Conservation (phyloP, 2,329 filamentous ascomycete genomes). For the Botrytis deweyae region DNA sequence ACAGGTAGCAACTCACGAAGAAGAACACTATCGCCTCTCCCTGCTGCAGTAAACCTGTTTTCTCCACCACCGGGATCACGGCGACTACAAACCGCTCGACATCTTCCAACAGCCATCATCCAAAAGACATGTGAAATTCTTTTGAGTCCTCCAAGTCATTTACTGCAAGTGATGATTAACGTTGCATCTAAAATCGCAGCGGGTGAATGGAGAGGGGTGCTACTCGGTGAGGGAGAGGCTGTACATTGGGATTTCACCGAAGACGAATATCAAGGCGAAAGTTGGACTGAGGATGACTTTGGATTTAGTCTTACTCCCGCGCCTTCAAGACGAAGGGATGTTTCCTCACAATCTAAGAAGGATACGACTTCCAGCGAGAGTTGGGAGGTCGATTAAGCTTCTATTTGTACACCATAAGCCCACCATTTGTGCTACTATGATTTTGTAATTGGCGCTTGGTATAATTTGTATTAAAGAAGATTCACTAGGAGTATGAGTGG, state of each 20-base stretch:
- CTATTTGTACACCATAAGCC: conserved; percentile 7
- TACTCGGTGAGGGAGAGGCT: conserved; percentile 53
- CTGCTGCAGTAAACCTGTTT: conserved; percentile 65
- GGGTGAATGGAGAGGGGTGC: conserved; percentile 61
- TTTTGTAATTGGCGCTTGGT: conserved; percentile 1
- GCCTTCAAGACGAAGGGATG: conserved; percentile 19
- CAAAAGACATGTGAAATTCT: conserved; percentile 76
- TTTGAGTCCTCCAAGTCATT: conserved; percentile 74
- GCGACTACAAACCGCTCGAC: conserved; percentile 48
- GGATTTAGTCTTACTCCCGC: conserved; percentile 42
- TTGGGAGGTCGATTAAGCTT: conserved; percentile 31
- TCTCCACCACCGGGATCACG: conserved; percentile 47
- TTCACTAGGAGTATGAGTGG: neutral
- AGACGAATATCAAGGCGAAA: conserved; percentile 48
- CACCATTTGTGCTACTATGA: conserved; percentile 9
- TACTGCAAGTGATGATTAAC: conserved; percentile 75
- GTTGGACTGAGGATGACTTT: conserved; percentile 59
- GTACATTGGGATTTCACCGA: conserved; percentile 59
- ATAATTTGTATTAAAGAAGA: neutral
- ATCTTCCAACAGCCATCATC: conserved; percentile 64
- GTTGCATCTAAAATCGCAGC: conserved; percentile 74
- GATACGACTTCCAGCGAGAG: conserved; percentile 23
- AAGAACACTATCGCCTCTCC: conserved; percentile 64
- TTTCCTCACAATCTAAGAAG: neutral
- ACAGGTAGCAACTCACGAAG: conserved; percentile 51